Base-by-base conservation (phyloP, 108 stramenopile genomes). In the Pseudonitzschia delicatissima region DNA sequence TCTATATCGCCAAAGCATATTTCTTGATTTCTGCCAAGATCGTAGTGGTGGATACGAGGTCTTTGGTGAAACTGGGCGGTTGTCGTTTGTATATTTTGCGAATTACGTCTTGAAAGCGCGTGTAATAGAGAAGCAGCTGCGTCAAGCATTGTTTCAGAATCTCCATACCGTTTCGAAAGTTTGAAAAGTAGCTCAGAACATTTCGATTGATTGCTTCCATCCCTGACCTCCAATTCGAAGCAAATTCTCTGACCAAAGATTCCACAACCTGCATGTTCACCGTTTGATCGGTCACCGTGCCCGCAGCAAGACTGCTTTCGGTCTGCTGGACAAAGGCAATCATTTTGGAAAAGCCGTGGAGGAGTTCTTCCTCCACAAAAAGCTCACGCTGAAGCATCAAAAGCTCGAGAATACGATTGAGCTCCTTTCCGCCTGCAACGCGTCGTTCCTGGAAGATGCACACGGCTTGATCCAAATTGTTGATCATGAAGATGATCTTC, bases 81-180 rank as follows among this genome's bases (percentile, higher is more conserved):
- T 85, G 83, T 34, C 68, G 77, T 58, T 86, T 80, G 85, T 85
- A 94, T 29, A 88, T 81, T 73, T 91, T 94, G 34, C 92, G 84
- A 70, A 98, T 91, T 40, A 96, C 78, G 78, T 95, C 95, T 67
- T 97, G 97, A 69, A 99, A 98, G n/a, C 99, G 71, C 20, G 97
- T 97, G 79, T 98, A 98, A 74, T 98, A 98, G 35, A 98, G 71
- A 2, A 99, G 83, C 25, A 98, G 75, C 73, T 98, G 97, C 35
- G 97, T 97, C 61, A 98, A 71, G 15, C 96, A 95, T 80, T 98
- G 96, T 82, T 99, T 99, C 37, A 99, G 79, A 61, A 99, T 95
- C 64, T 98, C 99, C 96, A 97, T 97, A 20, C 97, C 96, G 70
- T 98, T 97, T 18, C 93, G 77, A 82, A 96, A 96, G 78, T 99